Conservation (phyloP, 2,329 filamentous ascomycete genomes). For the Xylaria sp. region DNA sequence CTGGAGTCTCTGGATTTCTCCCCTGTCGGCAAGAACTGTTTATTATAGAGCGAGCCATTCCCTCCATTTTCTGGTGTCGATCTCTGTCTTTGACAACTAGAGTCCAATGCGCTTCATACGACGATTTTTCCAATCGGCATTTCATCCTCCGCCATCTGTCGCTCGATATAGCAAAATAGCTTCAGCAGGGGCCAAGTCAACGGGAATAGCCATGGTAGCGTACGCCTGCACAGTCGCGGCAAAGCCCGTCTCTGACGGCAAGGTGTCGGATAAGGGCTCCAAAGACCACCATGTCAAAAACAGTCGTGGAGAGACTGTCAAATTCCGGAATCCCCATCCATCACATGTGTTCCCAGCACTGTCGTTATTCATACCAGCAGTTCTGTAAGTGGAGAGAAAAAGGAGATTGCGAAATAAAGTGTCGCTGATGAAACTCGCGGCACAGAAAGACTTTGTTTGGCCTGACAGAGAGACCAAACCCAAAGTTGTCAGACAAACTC, state of each 20-base stretch:
- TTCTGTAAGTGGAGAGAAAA: conserved; percentile 36
- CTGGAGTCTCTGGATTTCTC: too few relatives aligned
- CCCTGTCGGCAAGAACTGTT: not conserved
- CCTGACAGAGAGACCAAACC: conserved; percentile 65
- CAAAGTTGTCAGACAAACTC: conserved; percentile 64
- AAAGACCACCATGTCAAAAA: conserved; percentile 62
- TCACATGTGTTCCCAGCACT: conserved; percentile 51
- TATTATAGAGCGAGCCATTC: not conserved
- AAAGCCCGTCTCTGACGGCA: conserved; percentile 48
- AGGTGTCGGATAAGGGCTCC: conserved; percentile 56
- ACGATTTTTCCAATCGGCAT: conserved; percentile 13
- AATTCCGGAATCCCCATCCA: conserved; percentile 65
- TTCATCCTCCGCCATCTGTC: conserved; percentile 25
- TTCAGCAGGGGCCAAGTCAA: conserved; percentile 37
- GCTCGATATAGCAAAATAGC: conserved; percentile 38
- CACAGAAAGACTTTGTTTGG: conserved; percentile 51
- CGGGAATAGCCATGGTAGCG: conserved; percentile 41
- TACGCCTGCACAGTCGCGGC: conserved; percentile 45
- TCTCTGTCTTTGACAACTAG: not conserved
- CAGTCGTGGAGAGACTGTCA: conserved; percentile 53
- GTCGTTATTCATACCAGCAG: conserved; percentile 21
- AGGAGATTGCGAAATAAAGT: not conserved
- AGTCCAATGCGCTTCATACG: conserved; percentile 31
- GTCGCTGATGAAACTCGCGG: conserved; percentile 15
- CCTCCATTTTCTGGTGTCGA: not conserved